phyloP scores from a whole-genome alignment of 306 rosid species.

The Citrullus amarus region DNA sequence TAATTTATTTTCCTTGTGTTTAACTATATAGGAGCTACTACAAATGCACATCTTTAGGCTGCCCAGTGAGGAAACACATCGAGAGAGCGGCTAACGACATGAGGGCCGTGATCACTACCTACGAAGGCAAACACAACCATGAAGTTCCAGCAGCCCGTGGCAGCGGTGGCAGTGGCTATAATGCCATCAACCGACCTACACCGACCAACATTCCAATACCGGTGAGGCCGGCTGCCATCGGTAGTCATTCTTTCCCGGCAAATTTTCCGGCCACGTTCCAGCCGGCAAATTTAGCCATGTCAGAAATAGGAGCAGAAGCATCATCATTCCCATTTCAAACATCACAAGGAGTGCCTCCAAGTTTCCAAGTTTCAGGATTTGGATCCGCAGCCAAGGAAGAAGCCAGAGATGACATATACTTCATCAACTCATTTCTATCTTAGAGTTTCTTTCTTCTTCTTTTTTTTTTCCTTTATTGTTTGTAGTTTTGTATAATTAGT shows the following conservation, averaged over 20 bases:
- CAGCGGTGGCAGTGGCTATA: slow-evolving; percentile 18
- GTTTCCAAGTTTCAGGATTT: slow-evolving; percentile 12
- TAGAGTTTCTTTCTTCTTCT: not conserved
- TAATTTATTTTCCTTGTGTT: not conserved
- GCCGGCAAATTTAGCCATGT: not conserved
- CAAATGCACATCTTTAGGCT: slow-evolving; percentile 70
- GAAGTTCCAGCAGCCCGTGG: slow-evolving; percentile 94
- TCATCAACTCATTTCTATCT: slow-evolving; percentile 13
- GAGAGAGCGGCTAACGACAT: slow-evolving; percentile 77
- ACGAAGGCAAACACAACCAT: slow-evolving; percentile 91
- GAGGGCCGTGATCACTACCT: slow-evolving; percentile 88
- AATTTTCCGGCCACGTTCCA: slow-evolving; percentile 1
- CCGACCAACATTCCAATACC: slow-evolving; percentile 18
- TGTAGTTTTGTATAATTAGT: not conserved
- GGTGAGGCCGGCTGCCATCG: slow-evolving; percentile 41
- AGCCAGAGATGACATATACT: slow-evolving; percentile 29
- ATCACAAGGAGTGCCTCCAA: not conserved
- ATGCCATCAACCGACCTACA: slow-evolving; percentile 24
- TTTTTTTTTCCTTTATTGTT: no score
- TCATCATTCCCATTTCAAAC: not conserved
- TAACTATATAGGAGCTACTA: slow-evolving; percentile 68
- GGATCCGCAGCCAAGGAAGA: slow-evolving; percentile 31
- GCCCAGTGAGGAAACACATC: slow-evolving; percentile 87
- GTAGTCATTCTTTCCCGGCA: slow-evolving; percentile 15
- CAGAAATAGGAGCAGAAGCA: not conserved